Evolutionary conservation across 352 stramenopile species (phyloP).

Genomic region (Plasmopara viticola): DNA sequence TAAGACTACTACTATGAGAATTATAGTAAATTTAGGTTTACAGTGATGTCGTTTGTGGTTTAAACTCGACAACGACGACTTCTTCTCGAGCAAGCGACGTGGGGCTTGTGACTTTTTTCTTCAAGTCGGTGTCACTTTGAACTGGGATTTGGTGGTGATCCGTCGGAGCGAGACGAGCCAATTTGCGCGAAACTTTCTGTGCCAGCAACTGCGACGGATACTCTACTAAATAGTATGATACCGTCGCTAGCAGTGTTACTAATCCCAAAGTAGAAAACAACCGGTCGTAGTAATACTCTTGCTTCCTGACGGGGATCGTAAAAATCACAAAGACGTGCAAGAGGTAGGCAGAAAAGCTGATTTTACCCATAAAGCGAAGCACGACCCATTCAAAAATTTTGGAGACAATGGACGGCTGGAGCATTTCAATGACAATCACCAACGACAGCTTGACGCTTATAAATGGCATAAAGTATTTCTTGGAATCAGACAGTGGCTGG

Average conservation of each 20-base stretch:
- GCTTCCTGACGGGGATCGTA: background rate
- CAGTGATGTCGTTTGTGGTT: background rate
- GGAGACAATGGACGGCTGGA: constrained; percentile 16
- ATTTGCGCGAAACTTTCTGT: constrained; percentile 1
- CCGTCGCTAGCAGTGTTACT: background rate
- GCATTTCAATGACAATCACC: constrained; percentile 18
- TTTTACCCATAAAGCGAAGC: constrained; percentile 17
- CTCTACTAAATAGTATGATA: background rate
- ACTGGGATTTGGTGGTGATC: background rate
- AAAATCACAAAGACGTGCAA: constrained; percentile 1
- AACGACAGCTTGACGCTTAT: constrained; percentile 11
- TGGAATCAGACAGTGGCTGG: background rate
- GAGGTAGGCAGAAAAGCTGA: background rate
- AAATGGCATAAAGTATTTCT: constrained; percentile 1
- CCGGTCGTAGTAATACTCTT: background rate
- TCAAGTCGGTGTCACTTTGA: background rate
- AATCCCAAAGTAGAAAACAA: background rate
- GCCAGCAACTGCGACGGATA: background rate
- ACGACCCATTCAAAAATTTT: constrained; percentile 26
- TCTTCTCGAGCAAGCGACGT: background rate
- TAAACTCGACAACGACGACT: background rate
- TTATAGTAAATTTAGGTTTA: too few relatives aligned
- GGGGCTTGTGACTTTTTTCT: background rate
- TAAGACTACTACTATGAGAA: background rate
- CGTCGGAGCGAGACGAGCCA: background rate